Evolutionary conservation across 1,284 basidiomycete genomes (phyloP).

Genomic region (Leccinum cinnamomeum): DNA sequence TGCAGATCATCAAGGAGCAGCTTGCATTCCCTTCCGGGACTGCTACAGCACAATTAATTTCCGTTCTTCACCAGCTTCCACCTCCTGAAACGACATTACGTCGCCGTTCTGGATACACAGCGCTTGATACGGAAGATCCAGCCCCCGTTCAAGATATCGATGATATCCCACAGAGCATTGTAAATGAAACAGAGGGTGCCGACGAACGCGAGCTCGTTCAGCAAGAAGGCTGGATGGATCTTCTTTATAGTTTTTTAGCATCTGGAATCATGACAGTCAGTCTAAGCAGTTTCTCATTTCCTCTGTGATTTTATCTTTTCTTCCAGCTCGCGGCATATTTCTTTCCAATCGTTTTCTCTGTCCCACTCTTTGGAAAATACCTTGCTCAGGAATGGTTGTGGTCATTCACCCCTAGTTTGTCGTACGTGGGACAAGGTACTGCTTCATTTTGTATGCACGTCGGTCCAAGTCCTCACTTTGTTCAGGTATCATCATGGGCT

Average conservation of each 20-base stretch:
- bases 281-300: constrained; percentile 8
- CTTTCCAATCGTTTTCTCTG: constrained; percentile 87
- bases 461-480: constrained; percentile 5
- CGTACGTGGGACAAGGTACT: constrained; percentile 86
- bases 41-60: constrained; percentile 95
- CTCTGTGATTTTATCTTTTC: constrained; percentile 4
- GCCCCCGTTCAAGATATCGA: constrained; percentile 1
- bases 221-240: constrained; percentile 68
- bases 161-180: background rate
- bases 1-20: constrained; percentile 89
- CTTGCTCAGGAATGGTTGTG: constrained; percentile 90
- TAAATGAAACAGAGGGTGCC: constrained; percentile 23
- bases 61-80: constrained; percentile 82
- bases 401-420: constrained; percentile 92
- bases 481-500: constrained; percentile 96
- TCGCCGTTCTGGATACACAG: constrained; percentile 55
- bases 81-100: constrained; percentile 57
- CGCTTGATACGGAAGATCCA: constrained; percentile 40
- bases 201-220: constrained; percentile 48
- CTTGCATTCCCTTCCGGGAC: constrained; percentile 93
- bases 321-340: constrained; percentile 75
- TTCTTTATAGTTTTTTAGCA: constrained; percentile 73
- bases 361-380: constrained; percentile 88
- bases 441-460: background rate
- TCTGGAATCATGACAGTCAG: constrained; percentile 74